Evolutionary conservation across 176 grass and related monocot genomes (phyloP).

Genomic region (Carex scoparia): DNA sequence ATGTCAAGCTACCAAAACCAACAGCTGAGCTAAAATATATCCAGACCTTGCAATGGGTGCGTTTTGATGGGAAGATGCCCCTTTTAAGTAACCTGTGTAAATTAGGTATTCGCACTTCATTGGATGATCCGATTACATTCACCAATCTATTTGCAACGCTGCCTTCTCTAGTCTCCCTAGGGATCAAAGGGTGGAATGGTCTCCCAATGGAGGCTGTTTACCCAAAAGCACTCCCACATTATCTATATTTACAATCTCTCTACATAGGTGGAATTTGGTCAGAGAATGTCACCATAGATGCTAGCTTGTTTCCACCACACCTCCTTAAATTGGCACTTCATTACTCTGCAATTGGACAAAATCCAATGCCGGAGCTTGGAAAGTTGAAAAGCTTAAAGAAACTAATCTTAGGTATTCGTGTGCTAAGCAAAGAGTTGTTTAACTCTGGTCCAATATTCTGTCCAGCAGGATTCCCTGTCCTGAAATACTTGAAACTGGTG

Average conservation of each 20-base stretch:
- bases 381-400: too few species aligned
- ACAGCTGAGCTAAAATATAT: background rate
- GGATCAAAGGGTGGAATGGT: accelerated
- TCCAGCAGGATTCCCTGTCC: too few species aligned
- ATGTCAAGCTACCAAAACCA: accelerated
- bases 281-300: too few species aligned
- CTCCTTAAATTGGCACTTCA: too few species aligned
- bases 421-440: too few species aligned
- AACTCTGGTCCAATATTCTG: too few species aligned
- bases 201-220: background rate
- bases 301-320: too few species aligned
- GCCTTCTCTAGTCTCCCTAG: background rate
- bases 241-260: background rate
- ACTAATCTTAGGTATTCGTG: accelerated
- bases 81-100: background rate
- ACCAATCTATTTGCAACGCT: background rate
- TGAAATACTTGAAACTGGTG: too few species aligned
- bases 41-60: background rate
- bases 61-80: background rate
- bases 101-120: background rate
- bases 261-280: too few species aligned
- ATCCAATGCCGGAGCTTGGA: too few species aligned
- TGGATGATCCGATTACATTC: background rate
- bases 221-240: background rate
- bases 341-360: accelerated